Percentiles rank a stretch among this genome's conserved stretches.
Evolutionary conservation across 2,329 filamentous ascomycete genomes (phyloP).

Genomic region (Aspergillus sp.): DNA sequence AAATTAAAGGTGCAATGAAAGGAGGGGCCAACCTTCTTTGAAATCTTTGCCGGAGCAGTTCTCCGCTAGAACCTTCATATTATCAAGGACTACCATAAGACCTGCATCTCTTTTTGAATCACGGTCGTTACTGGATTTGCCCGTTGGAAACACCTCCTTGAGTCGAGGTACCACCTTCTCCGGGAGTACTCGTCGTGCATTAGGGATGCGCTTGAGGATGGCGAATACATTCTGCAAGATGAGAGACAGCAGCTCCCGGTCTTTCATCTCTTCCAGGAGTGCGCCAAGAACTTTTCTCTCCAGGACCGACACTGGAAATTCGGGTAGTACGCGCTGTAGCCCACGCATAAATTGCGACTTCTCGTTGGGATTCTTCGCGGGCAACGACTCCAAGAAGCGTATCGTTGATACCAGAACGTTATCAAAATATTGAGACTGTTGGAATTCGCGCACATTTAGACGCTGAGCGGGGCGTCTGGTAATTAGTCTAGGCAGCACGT

Average conservation of each 20-base stretch:
- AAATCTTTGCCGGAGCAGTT: slow-evolving; percentile 91
- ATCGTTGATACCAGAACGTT: slow-evolving; percentile 96
- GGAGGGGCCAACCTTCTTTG: slow-evolving; percentile 69
- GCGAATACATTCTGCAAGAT: slow-evolving; percentile 92
- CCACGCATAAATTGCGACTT: slow-evolving; percentile 91
- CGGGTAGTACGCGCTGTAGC: slow-evolving; percentile 79
- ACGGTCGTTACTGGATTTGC: slow-evolving; percentile 60
- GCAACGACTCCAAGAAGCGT: slow-evolving; percentile 86
- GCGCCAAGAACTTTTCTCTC: slow-evolving; percentile 92
- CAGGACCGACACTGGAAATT: slow-evolving; percentile 89
- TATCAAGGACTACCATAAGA: slow-evolving; percentile 85
- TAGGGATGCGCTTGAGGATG: slow-evolving; percentile 76
- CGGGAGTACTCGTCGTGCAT: slow-evolving; percentile 73
- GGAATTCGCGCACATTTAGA: slow-evolving; percentile 85
- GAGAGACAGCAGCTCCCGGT: slow-evolving; percentile 78
- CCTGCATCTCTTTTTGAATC: slow-evolving; percentile 84
- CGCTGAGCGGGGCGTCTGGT: slow-evolving; percentile 84
- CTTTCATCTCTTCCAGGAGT: slow-evolving; percentile 89
- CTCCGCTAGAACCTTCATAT: slow-evolving; percentile 70
- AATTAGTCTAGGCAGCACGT: slow-evolving; percentile 81
- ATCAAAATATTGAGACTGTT: slow-evolving; percentile 94
- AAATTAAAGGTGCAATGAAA: slow-evolving; percentile 3
- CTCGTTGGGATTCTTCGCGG: slow-evolving; percentile 86
- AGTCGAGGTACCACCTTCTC: slow-evolving; percentile 84
- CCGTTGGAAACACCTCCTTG: slow-evolving; percentile 74